Conservation (phyloP, 1,284 basidiomycete genomes). For the Cryptococcus deneoformans region DNA sequence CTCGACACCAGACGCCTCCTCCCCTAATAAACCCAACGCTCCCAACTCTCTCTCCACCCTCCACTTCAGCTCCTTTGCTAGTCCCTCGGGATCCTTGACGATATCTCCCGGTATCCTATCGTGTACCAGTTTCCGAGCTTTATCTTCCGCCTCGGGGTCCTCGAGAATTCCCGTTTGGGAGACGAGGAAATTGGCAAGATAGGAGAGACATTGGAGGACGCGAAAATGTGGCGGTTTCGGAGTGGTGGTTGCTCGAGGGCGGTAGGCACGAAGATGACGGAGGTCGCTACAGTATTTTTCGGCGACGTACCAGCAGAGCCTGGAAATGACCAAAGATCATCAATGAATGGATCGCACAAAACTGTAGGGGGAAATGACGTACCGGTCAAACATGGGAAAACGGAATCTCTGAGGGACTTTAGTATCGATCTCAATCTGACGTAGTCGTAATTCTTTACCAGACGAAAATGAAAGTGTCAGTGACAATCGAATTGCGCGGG, state of each 20-base stretch:
- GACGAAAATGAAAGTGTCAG: neutral
- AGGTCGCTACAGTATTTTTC: slow-evolving; percentile 72
- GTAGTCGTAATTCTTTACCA: slow-evolving; percentile 69
- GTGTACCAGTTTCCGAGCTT: slow-evolving; percentile 66
- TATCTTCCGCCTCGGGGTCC: slow-evolving; percentile 51
- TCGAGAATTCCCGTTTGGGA: slow-evolving; percentile 69
- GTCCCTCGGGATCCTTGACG: slow-evolving; percentile 69
- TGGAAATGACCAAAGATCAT: slow-evolving; percentile 38
- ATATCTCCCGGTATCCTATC: slow-evolving; percentile 68
- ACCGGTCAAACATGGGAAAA: slow-evolving; percentile 83
- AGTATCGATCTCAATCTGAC: slow-evolving; percentile 88
- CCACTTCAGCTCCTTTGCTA: slow-evolving; percentile 63
- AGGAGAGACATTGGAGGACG: slow-evolving; percentile 66
- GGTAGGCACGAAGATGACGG: slow-evolving; percentile 61
- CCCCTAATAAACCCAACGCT: neutral
- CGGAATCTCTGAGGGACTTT: slow-evolving; percentile 93
- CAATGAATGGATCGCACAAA: neutral
- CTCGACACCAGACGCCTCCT: neutral
- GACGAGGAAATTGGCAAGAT: slow-evolving; percentile 74
- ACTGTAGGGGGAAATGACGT: slow-evolving; percentile 25
- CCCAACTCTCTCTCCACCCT: neutral
- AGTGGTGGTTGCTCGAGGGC: slow-evolving; percentile 10
- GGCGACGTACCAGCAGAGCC: slow-evolving; percentile 85
- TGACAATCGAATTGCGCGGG: slow-evolving; percentile 30
- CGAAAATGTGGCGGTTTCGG: slow-evolving; percentile 47